These are phyloP conservation scores for Nidula microcarpa DNA, from an alignment of 768 basidiomycete genomes.

Conservation along the genomic window DNA sequence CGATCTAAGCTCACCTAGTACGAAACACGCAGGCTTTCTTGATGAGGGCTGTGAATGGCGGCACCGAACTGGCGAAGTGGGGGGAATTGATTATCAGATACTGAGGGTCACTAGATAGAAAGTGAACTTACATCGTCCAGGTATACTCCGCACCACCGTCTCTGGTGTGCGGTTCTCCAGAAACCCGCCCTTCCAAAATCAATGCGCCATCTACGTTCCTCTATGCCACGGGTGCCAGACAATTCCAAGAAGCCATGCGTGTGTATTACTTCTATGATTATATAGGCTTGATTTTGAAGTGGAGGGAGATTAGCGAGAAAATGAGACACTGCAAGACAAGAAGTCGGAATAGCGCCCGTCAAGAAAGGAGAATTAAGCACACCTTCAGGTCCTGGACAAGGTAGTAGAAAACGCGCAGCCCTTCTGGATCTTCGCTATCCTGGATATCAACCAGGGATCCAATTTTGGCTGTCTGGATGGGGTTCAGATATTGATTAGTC, in stretches of 20 bases:
- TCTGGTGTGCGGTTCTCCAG: too few relatives aligned
- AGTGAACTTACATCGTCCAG: background rate
- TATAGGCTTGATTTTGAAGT: slow-evolving; percentile 99
- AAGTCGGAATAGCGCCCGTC: slow-evolving; percentile 1
- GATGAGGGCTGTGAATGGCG: slow-evolving; percentile 17
- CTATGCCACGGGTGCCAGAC: too few relatives aligned
- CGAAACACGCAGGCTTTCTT: slow-evolving; percentile 40
- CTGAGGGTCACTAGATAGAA: slow-evolving; percentile 3
- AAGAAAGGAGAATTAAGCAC: slow-evolving; percentile 11
- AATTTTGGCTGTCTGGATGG: slow-evolving; percentile 89
- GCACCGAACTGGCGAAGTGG: slow-evolving; percentile 5
- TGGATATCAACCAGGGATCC: slow-evolving; percentile 96
- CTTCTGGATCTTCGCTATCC: slow-evolving; percentile 96
- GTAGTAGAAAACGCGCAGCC: slow-evolving; percentile 97
- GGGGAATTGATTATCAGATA: slow-evolving; percentile 1
- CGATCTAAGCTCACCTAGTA: slow-evolving; percentile 22
- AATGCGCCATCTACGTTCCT: too few relatives aligned
- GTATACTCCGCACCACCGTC: background rate
- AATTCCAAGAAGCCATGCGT: background rate
- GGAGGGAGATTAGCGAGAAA: slow-evolving; percentile 95
- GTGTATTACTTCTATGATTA: slow-evolving; percentile 18
- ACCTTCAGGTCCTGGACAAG: slow-evolving; percentile 97
- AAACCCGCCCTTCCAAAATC: too few relatives aligned
- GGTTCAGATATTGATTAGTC: background rate
- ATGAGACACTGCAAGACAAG: slow-evolving; percentile 75